Evolutionary conservation across 345 rosid species (phyloP).

Genomic region (Leavenworthia alabamica): DNA sequence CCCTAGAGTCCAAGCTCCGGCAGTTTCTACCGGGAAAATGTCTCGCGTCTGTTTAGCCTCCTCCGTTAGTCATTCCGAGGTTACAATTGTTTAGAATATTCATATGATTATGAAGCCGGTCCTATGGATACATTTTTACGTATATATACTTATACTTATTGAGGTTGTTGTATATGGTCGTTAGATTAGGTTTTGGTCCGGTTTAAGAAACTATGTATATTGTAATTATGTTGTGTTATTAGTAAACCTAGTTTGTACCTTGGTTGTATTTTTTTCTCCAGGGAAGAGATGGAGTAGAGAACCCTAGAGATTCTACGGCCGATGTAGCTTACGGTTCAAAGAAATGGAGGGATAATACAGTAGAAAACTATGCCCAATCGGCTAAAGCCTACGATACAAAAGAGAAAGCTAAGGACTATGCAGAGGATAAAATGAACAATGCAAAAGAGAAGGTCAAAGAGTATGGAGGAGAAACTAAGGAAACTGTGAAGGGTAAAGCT

Average conservation of each 20-base stretch:
- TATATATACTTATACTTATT: background rate
- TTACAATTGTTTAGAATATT: background rate
- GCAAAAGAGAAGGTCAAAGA: conserved; percentile 25
- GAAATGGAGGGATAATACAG: conserved; percentile 20
- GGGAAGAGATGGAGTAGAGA: conserved; percentile 23
- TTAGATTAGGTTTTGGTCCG: background rate
- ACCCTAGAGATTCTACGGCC: conserved; percentile 1
- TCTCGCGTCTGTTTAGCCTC: conserved; percentile 30
- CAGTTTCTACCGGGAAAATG: background rate
- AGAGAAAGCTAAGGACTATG: conserved; percentile 22
- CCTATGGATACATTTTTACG: background rate
- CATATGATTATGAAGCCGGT: background rate
- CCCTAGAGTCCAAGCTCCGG: conserved; percentile 13
- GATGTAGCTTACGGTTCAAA: conserved; percentile 21
- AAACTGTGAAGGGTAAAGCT: conserved; percentile 26
- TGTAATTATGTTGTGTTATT: background rate
- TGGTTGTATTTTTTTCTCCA: background rate
- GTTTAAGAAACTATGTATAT: background rate
- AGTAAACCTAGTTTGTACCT: background rate
- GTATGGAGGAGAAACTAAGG: conserved; percentile 20
- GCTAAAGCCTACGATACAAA: conserved; percentile 19
- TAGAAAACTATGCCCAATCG: conserved; percentile 12
- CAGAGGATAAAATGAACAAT: conserved; percentile 20
- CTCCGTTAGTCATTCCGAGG: conserved; percentile 24
- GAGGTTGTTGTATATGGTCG: background rate